A percentile compares a stretch with the other conserved stretches of the same genome.
Evolutionary conservation across 2,329 filamentous ascomycete species (phyloP).

Genomic region (Penicillium psychrosexuale): DNA sequence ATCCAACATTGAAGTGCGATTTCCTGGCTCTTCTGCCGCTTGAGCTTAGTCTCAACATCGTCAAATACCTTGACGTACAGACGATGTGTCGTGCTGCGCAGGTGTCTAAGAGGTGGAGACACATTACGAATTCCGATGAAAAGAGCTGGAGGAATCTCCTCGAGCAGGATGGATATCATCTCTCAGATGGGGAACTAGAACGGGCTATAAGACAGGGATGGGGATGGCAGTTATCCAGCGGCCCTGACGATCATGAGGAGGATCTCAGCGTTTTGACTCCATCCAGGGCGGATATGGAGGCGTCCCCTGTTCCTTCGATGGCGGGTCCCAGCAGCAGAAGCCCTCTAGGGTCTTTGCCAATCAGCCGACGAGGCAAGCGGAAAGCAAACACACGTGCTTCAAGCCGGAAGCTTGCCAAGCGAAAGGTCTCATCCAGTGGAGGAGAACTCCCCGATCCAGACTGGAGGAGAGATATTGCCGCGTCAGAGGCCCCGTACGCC

Average conservation of each 20-base stretch:
- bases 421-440: constrained; percentile 50
- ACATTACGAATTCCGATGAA: constrained; percentile 87
- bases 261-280: constrained; percentile 64
- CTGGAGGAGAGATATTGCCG: constrained; percentile 48
- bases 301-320: constrained; percentile 21
- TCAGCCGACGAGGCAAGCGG: constrained; percentile 43
- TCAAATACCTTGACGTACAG: constrained; percentile 78
- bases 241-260: constrained; percentile 70
- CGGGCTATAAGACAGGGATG: constrained; percentile 87
- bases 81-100: constrained; percentile 88
- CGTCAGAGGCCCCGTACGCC: constrained; percentile 77
- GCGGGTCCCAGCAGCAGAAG: constrained; percentile 27
- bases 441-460: constrained; percentile 42
- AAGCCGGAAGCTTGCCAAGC: constrained; percentile 56
- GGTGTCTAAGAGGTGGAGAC: constrained; percentile 91
- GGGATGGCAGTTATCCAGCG: constrained; percentile 92
- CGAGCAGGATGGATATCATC: constrained; percentile 73
- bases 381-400: constrained; percentile 48
- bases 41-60: constrained; percentile 82
- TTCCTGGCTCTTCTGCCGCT: constrained; percentile 79
- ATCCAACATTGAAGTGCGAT: constrained; percentile 91
- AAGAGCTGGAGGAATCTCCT: constrained; percentile 93
- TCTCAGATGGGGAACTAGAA: constrained; percentile 78
- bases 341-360: constrained; percentile 18
- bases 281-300: constrained; percentile 42